Evolutionary conservation across 75 land plant species (phyloP).

Genomic region (Pseudotsuga menziesii): DNA sequence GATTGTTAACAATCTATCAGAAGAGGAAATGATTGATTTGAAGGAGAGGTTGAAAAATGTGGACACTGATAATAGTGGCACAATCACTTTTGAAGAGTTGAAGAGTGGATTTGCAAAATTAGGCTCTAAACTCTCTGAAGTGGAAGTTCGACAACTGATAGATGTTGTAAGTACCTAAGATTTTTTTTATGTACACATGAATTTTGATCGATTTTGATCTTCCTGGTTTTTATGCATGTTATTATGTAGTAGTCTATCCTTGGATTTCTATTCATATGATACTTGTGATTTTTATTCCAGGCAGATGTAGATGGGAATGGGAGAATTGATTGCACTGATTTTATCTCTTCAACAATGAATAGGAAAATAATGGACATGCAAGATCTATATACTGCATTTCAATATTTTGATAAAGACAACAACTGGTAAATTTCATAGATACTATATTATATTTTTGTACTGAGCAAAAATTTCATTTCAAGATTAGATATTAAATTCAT

Average conservation of each 20-base stretch:
- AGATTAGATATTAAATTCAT: no score
- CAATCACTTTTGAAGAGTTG: slow-evolving; percentile 74
- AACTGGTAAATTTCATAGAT: no score
- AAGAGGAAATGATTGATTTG: slow-evolving; percentile 74
- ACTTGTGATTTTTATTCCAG: slow-evolving; percentile 18
- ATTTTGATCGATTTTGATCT: background rate
- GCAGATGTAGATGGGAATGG: slow-evolving; percentile 95
- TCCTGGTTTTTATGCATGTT: background rate
- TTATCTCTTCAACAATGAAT: slow-evolving; percentile 86
- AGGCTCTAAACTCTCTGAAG: slow-evolving; percentile 55
- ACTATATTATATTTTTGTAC: background rate
- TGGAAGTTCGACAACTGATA: slow-evolving; percentile 52
- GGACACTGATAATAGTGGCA: slow-evolving; percentile 71
- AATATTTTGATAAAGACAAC: slow-evolving; percentile 69
- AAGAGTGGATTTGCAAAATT: slow-evolving; percentile 49
- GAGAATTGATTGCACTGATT: slow-evolving; percentile 73
- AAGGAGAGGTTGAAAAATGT: slow-evolving; percentile 69
- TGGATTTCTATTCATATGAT: background rate
- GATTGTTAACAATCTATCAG: slow-evolving; percentile 63
- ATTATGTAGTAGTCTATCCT: no score
- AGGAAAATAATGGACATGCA: slow-evolving; percentile 64
- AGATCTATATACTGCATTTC: slow-evolving; percentile 68
- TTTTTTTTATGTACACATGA: background rate
- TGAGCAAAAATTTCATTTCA: no score
- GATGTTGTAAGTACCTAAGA: slow-evolving; percentile 43